These are phyloP conservation scores for Thamnidium elegans DNA, from an alignment of 192 early-diverging fungal genomes.

Conservation along the genomic window DNA sequence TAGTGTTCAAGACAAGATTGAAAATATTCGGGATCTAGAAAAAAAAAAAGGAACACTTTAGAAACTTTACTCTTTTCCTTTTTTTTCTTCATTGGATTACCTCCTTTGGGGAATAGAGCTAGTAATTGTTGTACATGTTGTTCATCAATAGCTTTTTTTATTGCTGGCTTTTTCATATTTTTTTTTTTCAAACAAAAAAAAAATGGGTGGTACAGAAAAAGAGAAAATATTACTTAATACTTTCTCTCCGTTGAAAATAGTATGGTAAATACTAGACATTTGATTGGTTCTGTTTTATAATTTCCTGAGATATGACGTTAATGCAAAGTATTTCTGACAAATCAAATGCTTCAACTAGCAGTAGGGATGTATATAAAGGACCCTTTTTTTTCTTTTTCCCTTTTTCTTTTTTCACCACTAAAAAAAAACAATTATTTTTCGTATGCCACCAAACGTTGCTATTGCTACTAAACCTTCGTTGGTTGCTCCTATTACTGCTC, in stretches of 20 bases:
- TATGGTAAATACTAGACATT: too few relatives aligned
- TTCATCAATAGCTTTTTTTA: not conserved
- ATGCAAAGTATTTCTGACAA: too few relatives aligned
- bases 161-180: not conserved
- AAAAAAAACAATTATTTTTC: too few relatives aligned
- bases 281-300: too few relatives aligned
- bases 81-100: not conserved
- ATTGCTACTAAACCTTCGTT: too few relatives aligned
- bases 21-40: constrained; percentile 38
- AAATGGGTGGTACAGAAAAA: not conserved
- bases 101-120: constrained; percentile 16
- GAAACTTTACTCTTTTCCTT: too few relatives aligned
- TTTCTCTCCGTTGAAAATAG: not conserved
- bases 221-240: not conserved
- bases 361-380: too few relatives aligned
- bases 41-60: too few relatives aligned
- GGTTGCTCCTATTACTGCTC: too few relatives aligned
- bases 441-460: too few relatives aligned
- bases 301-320: too few relatives aligned
- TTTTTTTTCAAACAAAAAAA: not conserved
- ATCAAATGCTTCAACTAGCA: too few relatives aligned
- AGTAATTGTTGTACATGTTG: constrained; percentile 11
- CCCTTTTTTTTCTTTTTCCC: not conserved
- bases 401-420: not conserved
- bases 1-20: constrained; percentile 32